phyloP scores from a whole-genome alignment of 148 eudicot genomes.

The Rhododendron simsii region DNA sequence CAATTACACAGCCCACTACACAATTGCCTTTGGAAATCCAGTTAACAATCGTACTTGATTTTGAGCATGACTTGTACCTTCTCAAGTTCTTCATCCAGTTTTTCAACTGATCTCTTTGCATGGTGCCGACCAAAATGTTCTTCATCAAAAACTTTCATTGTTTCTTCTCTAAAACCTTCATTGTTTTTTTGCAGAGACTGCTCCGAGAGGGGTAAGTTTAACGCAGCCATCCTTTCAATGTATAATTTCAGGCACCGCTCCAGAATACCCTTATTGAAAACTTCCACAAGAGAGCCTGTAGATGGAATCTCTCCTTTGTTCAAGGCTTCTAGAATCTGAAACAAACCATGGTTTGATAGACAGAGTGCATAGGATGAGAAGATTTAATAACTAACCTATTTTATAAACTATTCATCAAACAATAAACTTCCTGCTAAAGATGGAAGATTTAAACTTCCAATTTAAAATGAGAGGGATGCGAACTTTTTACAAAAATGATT shows the following conservation, averaged over 20 bases:
- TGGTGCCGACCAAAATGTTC: constrained; percentile 97
- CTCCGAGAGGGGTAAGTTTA: constrained; percentile 61
- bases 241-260: constrained; percentile 82
- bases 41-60: neutral
- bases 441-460: too few relatives aligned
- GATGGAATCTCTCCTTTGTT: constrained; percentile 99
- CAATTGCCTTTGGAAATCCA: constrained; percentile 1
- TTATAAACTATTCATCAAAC: neutral
- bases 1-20: neutral
- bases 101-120: constrained; percentile 82
- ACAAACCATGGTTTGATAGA: neutral
- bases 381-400: neutral
- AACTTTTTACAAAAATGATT: too few relatives aligned
- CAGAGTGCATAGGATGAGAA: neutral
- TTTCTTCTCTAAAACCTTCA: constrained; percentile 52
- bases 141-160: constrained; percentile 64
- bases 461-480: too few relatives aligned
- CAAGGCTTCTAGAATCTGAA: constrained; percentile 93
- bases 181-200: constrained; percentile 47
- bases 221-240: constrained; percentile 52
- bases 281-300: constrained; percentile 94
- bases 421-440: too few relatives aligned
- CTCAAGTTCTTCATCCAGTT: constrained; percentile 71
- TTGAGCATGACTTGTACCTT: constrained; percentile 44
- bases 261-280: constrained; percentile 85